Percentiles rank a stretch among this genome's conserved stretches.
phyloP scores from a whole-genome alignment of 139 green algal genomes.

The Chlorella sp. region DNA sequence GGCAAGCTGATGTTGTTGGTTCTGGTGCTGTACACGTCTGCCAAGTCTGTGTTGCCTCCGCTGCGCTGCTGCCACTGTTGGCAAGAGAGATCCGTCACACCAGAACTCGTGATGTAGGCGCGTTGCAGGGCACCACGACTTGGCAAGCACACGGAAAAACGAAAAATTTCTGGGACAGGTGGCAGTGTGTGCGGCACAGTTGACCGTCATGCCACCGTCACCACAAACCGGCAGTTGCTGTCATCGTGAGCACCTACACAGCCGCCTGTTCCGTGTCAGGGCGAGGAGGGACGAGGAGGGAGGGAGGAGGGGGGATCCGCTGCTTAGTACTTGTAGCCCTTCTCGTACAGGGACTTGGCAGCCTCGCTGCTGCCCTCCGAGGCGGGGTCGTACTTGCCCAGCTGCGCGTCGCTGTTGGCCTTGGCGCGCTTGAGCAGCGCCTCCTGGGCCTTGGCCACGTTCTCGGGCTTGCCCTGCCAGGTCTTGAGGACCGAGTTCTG shows the following conservation, averaged over 20 bases:
- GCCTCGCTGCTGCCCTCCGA: constrained; percentile 58
- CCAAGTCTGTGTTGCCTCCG: too few species aligned
- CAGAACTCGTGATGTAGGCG: too few species aligned
- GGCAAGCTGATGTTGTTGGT: too few species aligned
- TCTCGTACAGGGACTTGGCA: constrained; percentile 88
- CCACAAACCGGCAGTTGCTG: neutral
- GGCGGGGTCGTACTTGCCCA: constrained; percentile 89
- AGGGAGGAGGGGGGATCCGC: too few species aligned
- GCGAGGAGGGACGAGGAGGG: too few species aligned
- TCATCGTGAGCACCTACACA: neutral
- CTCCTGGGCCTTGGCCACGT: constrained; percentile 80
- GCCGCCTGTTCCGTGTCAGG: neutral
- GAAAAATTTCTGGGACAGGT: too few species aligned
- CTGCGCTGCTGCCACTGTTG: too few species aligned
- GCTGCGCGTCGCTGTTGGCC: constrained; percentile 93
- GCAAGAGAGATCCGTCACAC: too few species aligned
- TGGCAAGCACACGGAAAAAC: too few species aligned
- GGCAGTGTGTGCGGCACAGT: too few species aligned
- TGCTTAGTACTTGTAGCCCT: constrained; percentile 89
- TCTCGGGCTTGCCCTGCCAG: constrained; percentile 83
- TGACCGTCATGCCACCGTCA: neutral
- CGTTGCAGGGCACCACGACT: too few species aligned
- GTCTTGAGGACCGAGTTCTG: constrained; percentile 74
- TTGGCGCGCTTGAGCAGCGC: constrained; percentile 87
- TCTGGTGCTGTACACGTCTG: too few species aligned